Evolutionary conservation across 2,329 filamentous ascomycete species (phyloP).

Genomic region (Hortaea werneckii): DNA sequence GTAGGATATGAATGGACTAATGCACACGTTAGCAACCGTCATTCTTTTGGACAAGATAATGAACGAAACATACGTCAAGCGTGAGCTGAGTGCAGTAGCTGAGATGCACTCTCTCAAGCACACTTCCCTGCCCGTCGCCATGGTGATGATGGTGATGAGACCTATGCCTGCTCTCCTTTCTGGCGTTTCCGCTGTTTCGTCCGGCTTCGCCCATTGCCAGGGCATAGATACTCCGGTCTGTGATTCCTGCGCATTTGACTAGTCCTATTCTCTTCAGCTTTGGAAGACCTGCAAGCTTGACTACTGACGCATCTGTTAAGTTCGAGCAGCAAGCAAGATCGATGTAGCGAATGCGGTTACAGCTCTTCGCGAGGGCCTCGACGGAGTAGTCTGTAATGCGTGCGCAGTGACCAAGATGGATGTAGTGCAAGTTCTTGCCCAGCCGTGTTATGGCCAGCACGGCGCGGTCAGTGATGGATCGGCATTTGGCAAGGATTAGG

Average conservation of each 20-base stretch:
- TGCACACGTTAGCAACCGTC: constrained; percentile 20
- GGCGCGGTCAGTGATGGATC: constrained; percentile 79
- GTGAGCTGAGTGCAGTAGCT: constrained; percentile 88
- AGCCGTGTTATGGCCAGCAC: constrained; percentile 80
- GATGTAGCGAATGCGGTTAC: constrained; percentile 93
- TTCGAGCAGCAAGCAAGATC: constrained; percentile 90
- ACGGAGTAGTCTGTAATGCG: constrained; percentile 87
- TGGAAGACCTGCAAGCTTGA: constrained; percentile 71
- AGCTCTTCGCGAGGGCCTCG: constrained; percentile 68
- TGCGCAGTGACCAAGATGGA: constrained; percentile 87
- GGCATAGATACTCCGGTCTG: constrained; percentile 77
- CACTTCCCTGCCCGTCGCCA: constrained; percentile 49
- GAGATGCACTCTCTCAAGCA: constrained; percentile 83
- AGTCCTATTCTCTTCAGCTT: constrained; percentile 91
- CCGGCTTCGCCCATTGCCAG: constrained; percentile 46
- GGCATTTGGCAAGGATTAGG: constrained; percentile 87
- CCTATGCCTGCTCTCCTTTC: neutral
- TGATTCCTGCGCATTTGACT: constrained; percentile 87
- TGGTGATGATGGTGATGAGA: neutral
- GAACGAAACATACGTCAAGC: constrained; percentile 52
- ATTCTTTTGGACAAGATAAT: neutral
- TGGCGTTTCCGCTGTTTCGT: constrained; percentile 12
- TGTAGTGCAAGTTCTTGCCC: constrained; percentile 92
- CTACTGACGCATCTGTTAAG: constrained; percentile 79
- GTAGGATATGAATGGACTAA: constrained; percentile 77